These are phyloP conservation scores for Cercis canadensis DNA, from an alignment of 306 rosid species.

Conservation along the genomic window DNA sequence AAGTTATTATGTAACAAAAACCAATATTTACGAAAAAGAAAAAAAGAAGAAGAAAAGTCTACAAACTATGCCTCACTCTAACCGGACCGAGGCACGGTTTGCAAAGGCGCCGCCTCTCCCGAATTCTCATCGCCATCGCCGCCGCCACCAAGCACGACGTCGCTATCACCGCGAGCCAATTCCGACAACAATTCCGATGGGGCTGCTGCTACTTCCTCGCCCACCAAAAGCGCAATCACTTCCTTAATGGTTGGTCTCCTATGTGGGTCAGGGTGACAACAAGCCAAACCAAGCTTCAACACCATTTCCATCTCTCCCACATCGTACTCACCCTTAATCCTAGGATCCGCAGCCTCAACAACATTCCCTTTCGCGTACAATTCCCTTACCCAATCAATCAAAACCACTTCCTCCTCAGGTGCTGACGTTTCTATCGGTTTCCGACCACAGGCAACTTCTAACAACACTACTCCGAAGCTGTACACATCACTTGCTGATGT, in stretches of 20 bases:
- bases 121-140: too few relatives aligned
- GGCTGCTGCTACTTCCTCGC: slow-evolving; percentile 47
- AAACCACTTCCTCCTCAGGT: slow-evolving; percentile 70
- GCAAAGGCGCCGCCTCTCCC: too few relatives aligned
- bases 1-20: neutral
- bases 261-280: slow-evolving; percentile 86
- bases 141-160: neutral
- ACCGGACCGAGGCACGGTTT: too few relatives aligned
- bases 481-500: slow-evolving; percentile 85
- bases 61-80: too few relatives aligned
- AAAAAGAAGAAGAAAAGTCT: neutral
- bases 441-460: slow-evolving; percentile 90
- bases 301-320: slow-evolving; percentile 68
- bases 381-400: slow-evolving; percentile 85
- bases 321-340: slow-evolving; percentile 56
- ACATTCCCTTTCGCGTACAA: slow-evolving; percentile 55
- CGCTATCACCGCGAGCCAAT: slow-evolving; percentile 42
- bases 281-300: slow-evolving; percentile 86
- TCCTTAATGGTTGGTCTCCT: slow-evolving; percentile 85
- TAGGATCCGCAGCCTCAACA: slow-evolving; percentile 64
- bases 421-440: slow-evolving; percentile 64
- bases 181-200: slow-evolving; percentile 59
- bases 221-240: slow-evolving; percentile 65
- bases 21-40: neutral
- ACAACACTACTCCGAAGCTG: slow-evolving; percentile 84